Base-by-base conservation (phyloP, 768 basidiomycete species). In the Phylloporus sp. region DNA sequence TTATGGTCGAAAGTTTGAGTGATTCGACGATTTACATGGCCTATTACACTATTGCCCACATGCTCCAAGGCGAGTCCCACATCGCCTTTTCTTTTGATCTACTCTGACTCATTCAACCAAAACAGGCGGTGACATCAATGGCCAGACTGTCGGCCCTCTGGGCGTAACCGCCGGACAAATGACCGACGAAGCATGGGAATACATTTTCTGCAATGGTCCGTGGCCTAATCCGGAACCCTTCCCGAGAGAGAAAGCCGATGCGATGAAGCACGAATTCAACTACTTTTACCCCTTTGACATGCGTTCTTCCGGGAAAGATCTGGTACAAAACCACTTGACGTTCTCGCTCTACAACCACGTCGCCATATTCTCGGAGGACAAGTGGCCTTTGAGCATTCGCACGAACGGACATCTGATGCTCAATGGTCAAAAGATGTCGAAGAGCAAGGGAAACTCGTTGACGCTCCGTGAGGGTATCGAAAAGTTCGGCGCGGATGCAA, bases 201-300 rank as follows among this genome's bases (percentile, higher is more conserved):
- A 96, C 69, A 69, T 99, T 53, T 85, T 93, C 67, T 79, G 81
- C 61, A 68, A 82, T 38, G 88, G 85, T 1, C 78, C 86, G 18
- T 90, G 78, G 80, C 88, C 86, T n/a, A 66, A 72, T 11, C 63
- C 75, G 15, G 71, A 86, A 0, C 76, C 86, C 6, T 64, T 96
- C 35, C 69, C 82, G 3, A 76, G 74, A 53, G 88, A 89, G 61
- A 90, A 89, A 58, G 87, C 81, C 26, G 85, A 93, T 62, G 73
- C 76, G 14, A 76, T 98, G 68, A 93, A 87, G 65, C 86, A 87
- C 67, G 86, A 92, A 67, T 98, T 85, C 76, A 73, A 86, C 26
- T 99, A 97, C 74, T 98, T 95, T 75, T 99, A 99, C 69, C 95
- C 96, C 43, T 86, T 97, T 75, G 91, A 98, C 70, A 80, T 99